Percentiles rank a stretch among this genome's conserved stretches.
Conservation (phyloP, 768 basidiomycete genomes). For the Lactarius psammicola region DNA sequence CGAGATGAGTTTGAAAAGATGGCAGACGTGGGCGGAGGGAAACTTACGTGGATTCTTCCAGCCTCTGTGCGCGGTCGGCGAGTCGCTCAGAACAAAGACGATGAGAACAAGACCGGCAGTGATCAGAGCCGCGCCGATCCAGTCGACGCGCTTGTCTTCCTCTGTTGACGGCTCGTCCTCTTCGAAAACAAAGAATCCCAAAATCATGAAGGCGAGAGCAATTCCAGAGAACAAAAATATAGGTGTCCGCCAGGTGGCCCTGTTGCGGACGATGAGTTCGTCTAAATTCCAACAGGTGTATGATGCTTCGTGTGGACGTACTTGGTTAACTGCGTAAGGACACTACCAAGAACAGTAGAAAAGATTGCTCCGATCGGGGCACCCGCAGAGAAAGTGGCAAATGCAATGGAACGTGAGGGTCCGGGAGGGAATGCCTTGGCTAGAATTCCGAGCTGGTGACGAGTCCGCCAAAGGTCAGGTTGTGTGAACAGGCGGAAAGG, state of each 20-base stretch:
- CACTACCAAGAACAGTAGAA: conserved; percentile 69
- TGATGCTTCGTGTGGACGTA: background rate
- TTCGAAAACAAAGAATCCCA: conserved; percentile 60
- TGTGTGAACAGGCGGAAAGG: conserved; percentile 10
- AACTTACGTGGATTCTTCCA: conserved; percentile 60
- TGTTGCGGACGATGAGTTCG: background rate
- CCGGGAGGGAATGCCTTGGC: conserved; percentile 75
- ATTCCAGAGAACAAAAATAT: conserved; percentile 63
- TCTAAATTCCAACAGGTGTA: background rate
- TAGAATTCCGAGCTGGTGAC: conserved; percentile 70
- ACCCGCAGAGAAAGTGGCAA: conserved; percentile 81
- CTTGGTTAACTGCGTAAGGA: conserved; percentile 46
- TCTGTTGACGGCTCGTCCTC: conserved; percentile 44
- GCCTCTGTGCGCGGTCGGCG: conserved; percentile 52
- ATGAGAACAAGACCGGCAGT: conserved; percentile 68
- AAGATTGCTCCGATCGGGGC: conserved; percentile 77
- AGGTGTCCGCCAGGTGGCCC: conserved; percentile 61
- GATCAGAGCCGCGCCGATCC: conserved; percentile 68
- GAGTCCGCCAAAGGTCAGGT: background rate
- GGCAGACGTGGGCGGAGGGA: background rate
- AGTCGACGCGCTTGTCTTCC: conserved; percentile 56
- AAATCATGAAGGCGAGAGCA: conserved; percentile 48
- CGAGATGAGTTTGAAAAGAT: background rate
- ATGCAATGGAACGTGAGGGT: conserved; percentile 67
- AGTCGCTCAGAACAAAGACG: conserved; percentile 72